Percentiles rank a stretch among this genome's conserved stretches.
These are phyloP conservation scores for Chlorophyllum brunneum DNA, from an alignment of 768 basidiomycete genomes.

Conservation along the genomic window DNA sequence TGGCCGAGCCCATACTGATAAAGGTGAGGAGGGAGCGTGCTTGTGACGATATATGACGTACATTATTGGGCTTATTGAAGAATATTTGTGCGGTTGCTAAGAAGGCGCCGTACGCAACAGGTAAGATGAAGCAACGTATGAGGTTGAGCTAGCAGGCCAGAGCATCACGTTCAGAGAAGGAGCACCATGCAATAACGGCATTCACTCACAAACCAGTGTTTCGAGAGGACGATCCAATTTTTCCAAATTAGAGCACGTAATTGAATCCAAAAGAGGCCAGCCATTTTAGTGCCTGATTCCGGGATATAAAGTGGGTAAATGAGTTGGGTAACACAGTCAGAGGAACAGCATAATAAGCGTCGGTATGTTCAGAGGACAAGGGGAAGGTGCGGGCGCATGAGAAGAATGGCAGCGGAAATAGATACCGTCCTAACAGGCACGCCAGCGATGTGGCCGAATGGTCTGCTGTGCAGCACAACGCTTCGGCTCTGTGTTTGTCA, in stretches of 20 bases:
- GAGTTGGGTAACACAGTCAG: background rate
- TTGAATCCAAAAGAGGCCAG: conserved; percentile 55
- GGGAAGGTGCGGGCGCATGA: background rate
- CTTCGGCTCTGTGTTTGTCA: conserved; percentile 5
- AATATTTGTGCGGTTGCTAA: conserved; percentile 62
- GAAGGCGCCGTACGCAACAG: conserved; percentile 65
- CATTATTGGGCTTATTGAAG: conserved; percentile 56
- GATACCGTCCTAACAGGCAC: background rate
- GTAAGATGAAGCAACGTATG: conserved; percentile 58
- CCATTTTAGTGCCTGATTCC: conserved; percentile 18
- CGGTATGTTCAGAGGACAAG: background rate
- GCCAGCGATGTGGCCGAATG: background rate
- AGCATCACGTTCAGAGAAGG: background rate
- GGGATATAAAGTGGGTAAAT: background rate
- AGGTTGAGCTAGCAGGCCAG: conserved; percentile 52
- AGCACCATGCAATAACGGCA: background rate
- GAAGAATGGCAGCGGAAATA: conserved; percentile 7
- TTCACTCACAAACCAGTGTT: conserved; percentile 56
- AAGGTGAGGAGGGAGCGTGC: background rate
- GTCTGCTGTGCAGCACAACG: background rate
- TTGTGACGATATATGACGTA: conserved; percentile 25
- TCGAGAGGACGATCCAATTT: conserved; percentile 71
- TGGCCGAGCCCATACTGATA: conserved; percentile 61
- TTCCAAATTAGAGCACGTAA: conserved; percentile 60
- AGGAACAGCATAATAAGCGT: background rate